Conservation (phyloP, 306 rosid genomes). For the Vachellia collinsii region DNA sequence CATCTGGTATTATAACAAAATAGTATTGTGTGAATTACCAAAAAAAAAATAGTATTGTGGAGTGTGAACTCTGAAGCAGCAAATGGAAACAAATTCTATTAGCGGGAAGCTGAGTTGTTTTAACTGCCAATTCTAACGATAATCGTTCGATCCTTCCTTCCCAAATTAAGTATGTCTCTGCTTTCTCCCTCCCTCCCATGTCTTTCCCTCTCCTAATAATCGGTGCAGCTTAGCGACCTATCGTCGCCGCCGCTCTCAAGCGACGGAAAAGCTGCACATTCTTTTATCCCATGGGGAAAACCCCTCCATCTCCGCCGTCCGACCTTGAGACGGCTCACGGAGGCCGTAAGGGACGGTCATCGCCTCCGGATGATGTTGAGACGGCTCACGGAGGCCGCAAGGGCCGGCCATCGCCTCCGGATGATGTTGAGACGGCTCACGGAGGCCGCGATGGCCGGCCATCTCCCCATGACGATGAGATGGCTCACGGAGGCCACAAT, state of each 20-base stretch:
- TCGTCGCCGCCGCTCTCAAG: conserved; percentile 2
- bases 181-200: neutral
- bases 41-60: too few relatives aligned
- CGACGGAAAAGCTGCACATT: conserved; percentile 12
- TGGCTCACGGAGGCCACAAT: neutral
- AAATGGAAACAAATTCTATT: neutral
- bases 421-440: conserved; percentile 30
- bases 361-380: neutral
- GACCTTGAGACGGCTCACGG: neutral
- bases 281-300: neutral
- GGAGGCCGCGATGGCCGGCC: neutral
- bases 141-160: neutral
- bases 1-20: too few relatives aligned
- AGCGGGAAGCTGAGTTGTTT: neutral
- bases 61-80: neutral
- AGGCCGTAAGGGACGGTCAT: conserved; percentile 19
- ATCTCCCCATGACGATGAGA: conserved; percentile 2
- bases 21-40: too few relatives aligned
- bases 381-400: conserved; percentile 1
- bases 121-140: neutral
- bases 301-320: neutral
- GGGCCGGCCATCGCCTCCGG: conserved; percentile 24
- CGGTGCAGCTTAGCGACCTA: conserved; percentile 5
- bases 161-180: neutral
- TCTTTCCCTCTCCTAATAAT: neutral